Conservation (phyloP, 2,329 filamentous ascomycete genomes). For the Venturiaceae sp. region DNA sequence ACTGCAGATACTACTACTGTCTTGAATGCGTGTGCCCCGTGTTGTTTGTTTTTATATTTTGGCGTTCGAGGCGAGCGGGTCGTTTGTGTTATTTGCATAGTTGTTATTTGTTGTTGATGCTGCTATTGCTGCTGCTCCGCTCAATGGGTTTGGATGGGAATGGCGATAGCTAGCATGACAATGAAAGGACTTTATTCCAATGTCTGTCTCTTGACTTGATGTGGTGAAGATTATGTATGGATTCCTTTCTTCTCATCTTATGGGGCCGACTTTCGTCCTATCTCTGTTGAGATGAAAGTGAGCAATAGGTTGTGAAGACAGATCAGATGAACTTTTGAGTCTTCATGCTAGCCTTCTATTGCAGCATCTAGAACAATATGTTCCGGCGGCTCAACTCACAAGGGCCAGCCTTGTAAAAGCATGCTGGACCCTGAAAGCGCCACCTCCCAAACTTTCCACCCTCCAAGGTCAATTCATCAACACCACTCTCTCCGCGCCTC, state of each 20-base stretch:
- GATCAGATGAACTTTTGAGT: no score
- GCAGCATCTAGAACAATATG: no score
- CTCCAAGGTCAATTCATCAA: background rate
- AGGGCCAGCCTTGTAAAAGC: no score
- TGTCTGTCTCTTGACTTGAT: background rate
- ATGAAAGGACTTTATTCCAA: background rate
- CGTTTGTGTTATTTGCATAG: background rate
- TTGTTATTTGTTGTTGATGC: background rate
- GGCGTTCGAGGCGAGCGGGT: background rate
- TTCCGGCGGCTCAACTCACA: no score
- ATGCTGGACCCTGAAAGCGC: no score
- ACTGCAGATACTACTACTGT: background rate
- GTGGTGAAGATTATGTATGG: no score
- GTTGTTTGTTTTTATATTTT: background rate
- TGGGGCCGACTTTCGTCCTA: no score
- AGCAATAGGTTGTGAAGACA: no score
- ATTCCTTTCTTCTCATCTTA: background rate
- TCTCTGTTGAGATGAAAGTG: no score
- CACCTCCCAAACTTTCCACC: no score
- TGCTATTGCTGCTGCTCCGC: background rate
- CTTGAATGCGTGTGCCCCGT: background rate
- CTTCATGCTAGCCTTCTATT: no score
- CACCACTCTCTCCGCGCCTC: background rate
- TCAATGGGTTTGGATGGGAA: slow-evolving; percentile 1
- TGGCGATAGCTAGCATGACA: background rate